phyloP scores from a whole-genome alignment of 1,139 yeast species.

The Debaryomyces subglobosus region DNA sequence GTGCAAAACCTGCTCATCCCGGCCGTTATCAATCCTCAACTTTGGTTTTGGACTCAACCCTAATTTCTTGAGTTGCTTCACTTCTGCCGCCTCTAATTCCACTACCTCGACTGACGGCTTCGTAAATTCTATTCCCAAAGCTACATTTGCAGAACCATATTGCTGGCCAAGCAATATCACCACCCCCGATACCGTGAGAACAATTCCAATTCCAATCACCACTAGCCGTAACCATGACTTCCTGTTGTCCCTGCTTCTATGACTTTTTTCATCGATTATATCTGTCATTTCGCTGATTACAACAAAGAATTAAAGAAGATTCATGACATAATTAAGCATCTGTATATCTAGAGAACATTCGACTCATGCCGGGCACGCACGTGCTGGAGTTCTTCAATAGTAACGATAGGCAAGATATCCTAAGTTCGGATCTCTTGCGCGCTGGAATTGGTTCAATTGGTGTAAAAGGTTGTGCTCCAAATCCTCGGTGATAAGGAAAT shows the following conservation, averaged over 20 bases:
- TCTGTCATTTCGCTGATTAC: background rate
- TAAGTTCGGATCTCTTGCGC: background rate
- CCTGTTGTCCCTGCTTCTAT: background rate
- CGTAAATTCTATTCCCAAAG: background rate
- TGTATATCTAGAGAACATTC: background rate
- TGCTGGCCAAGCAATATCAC: background rate
- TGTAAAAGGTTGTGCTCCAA: background rate
- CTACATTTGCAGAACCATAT: background rate
- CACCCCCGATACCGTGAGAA: background rate
- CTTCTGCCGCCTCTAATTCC: background rate
- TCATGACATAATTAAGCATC: background rate
- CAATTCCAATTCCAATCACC: background rate
- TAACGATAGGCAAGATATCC: background rate
- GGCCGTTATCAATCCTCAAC: conserved; percentile 26
- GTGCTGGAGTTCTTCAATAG: background rate
- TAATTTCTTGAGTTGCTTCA: conserved; percentile 13
- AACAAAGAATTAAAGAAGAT: background rate
- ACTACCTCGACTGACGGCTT: background rate
- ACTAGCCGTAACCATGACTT: background rate
- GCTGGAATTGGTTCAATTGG: background rate
- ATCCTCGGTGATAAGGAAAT: background rate
- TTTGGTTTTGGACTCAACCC: conserved; percentile 40
- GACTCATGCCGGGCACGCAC: background rate
- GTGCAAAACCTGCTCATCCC: conserved; percentile 39
- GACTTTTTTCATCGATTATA: background rate